These are phyloP conservation scores for Sporothrix dimorphospora DNA, from an alignment of 2,329 filamentous ascomycete genomes.

Conservation along the genomic window DNA sequence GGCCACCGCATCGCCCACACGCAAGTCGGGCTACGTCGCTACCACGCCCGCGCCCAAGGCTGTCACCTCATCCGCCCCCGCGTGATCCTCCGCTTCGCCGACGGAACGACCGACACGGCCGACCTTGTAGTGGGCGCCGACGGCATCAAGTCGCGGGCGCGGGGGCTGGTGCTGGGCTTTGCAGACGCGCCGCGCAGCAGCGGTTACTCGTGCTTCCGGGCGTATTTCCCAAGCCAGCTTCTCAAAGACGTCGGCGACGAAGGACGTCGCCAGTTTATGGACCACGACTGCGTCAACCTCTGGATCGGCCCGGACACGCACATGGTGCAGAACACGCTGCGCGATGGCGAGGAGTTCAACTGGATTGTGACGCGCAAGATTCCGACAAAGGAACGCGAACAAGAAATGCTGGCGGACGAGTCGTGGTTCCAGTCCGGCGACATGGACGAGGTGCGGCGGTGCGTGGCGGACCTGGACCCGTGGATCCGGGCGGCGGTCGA, in stretches of 20 bases:
- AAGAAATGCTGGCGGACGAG: constrained; percentile 50
- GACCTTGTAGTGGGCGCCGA: constrained; percentile 58
- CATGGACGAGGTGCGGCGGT: constrained; percentile 47
- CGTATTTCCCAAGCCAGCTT: constrained; percentile 48
- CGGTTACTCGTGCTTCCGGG: constrained; percentile 58
- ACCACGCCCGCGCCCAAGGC: not conserved
- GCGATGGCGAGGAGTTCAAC: constrained; percentile 49
- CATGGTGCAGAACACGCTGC: constrained; percentile 49
- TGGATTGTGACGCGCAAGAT: constrained; percentile 52
- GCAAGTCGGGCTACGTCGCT: not conserved
- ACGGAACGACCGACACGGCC: constrained; percentile 45
- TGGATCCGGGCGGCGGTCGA: constrained; percentile 49
- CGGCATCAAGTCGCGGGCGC: constrained; percentile 54
- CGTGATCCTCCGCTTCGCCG: constrained; percentile 40
- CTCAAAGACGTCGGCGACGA: constrained; percentile 40
- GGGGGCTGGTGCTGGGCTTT: constrained; percentile 56
- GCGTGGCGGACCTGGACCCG: constrained; percentile 47
- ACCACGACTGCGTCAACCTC: constrained; percentile 50
- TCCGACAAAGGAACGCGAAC: constrained; percentile 41
- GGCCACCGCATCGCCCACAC: not conserved
- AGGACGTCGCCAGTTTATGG: constrained; percentile 45
- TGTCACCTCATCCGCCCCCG: not conserved
- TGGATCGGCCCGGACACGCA: constrained; percentile 51
- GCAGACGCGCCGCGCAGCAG: constrained; percentile 55
- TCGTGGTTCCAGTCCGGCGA: constrained; percentile 54